A percentile compares a stretch with the other conserved stretches of the same genome.
phyloP scores from a whole-genome alignment of 1,139 yeast genomes.

The Pichia sp. region DNA sequence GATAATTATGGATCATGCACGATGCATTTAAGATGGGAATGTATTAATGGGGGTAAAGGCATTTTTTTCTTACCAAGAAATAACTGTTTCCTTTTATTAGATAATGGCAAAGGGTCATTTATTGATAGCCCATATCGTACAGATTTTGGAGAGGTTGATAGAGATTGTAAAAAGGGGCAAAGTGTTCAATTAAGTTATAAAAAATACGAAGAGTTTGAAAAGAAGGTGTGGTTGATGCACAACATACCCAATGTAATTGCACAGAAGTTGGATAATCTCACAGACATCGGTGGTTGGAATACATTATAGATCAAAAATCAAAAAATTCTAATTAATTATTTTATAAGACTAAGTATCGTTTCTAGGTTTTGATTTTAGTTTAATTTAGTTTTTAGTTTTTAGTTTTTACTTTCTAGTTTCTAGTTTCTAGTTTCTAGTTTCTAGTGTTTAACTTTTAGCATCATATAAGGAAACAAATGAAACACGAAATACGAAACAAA shows the following conservation, averaged over 20 bases:
- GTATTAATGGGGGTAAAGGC: conserved; percentile 62
- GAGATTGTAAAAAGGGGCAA: conserved; percentile 64
- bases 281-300: conserved; percentile 96
- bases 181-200: conserved; percentile 61
- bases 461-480: no score
- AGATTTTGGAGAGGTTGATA: conserved; percentile 80
- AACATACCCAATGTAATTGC: conserved; percentile 73
- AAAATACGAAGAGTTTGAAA: conserved; percentile 62
- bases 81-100: conserved; percentile 58
- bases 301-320: conserved; percentile 44
- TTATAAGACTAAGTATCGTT: no score
- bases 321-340: no score
- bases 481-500: not conserved
- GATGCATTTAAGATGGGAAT: conserved; percentile 54
- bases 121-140: conserved; percentile 81
- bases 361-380: no score
- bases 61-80: conserved; percentile 74
- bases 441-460: no score
- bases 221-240: conserved; percentile 72
- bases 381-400: no score
- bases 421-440: no score
- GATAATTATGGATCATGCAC: conserved; percentile 60
- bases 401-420: no score
- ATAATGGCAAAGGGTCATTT: conserved; percentile 71
- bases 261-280: conserved; percentile 66